These are phyloP conservation scores for Stagonosporopsis rhizophila DNA, from an alignment of 2,329 filamentous ascomycete genomes.

Conservation along the genomic window DNA sequence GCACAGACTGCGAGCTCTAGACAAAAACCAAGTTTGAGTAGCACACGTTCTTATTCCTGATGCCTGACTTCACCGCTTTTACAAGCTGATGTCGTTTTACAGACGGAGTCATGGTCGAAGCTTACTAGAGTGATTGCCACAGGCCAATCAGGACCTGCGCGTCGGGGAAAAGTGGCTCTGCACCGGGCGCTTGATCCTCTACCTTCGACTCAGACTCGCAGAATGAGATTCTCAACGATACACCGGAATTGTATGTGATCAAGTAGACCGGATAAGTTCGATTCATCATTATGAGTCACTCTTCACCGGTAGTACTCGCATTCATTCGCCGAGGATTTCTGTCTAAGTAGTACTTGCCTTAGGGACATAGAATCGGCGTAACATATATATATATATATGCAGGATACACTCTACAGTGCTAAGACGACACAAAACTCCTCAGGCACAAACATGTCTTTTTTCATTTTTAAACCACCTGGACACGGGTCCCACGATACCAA, in stretches of 20 bases:
- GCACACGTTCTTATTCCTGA: not conserved
- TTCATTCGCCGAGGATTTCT: not conserved
- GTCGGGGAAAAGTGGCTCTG: not conserved
- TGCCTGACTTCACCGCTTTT: not conserved
- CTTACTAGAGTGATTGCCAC: not conserved
- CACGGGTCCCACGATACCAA: slow-evolving; percentile 16
- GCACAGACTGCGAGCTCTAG: not conserved
- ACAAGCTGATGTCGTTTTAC: not conserved
- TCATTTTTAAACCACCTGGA: slow-evolving; percentile 15
- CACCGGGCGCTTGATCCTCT: not conserved
- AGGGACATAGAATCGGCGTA: not conserved
- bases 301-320: not conserved
- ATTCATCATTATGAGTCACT: not conserved
- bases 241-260: not conserved
- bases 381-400: not conserved
- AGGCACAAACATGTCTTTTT: slow-evolving; percentile 6
- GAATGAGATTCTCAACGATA: not conserved
- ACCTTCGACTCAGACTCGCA: not conserved
- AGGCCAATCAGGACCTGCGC: slow-evolving; percentile 3
- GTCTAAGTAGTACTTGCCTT: not conserved
- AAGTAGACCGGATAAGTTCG: not conserved
- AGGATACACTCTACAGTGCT: not conserved
- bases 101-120: not conserved
- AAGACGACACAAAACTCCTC: too few species aligned
- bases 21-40: not conserved